Evolutionary conservation across 2,329 filamentous ascomycete genomes (phyloP), one percentile per base, ranked within the genome.

Genomic region (Fusarium compactum): DNA sequence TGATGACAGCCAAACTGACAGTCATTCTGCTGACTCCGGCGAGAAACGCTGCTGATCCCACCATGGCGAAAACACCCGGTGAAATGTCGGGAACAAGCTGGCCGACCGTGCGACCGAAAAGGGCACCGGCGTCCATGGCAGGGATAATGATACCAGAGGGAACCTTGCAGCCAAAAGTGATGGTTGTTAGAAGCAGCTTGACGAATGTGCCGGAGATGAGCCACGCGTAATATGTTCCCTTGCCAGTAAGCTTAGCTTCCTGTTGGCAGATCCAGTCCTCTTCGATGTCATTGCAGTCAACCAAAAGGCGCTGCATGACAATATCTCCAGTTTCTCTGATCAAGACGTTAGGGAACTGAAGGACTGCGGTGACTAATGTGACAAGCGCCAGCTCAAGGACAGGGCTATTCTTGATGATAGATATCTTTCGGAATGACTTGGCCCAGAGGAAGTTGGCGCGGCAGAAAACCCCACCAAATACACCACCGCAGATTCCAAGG

Each of bases 21-120:
- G 67, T 71, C 67, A 70, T 71, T 38, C 64, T 62, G 51, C 69
- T 71, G 0, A 70, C 69, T 0, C 69, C 60, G 5, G 69, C 67
- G 5, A 71, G 47, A 24, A 71, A 70, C 0, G 67, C 67, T 9
- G 67, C 69, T 20, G 67, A 65, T 0, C 67, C 67, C 1, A 71
- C 67, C 69, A 71, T 71, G 11, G 63, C 69, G 6, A 71, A 71
- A 4, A 71, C 62, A 3, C 66, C 69, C 0, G 69, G 69, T 8
- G 69, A 71, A 12, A 70, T 70, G 3, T 59, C 27, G 0, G 63
- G 69, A 1, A 68, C 20, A 1, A 65, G 8, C 8, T 71, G 67
- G 0, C 69, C 67, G 2, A 71, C 12, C 27, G 68, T 44, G 1
- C 69, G 63, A 5, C 69, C 69, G 2, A 71, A 70, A 1, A 71